These are phyloP conservation scores for Chaetoscypha palmicola DNA, from an alignment of 2,329 filamentous ascomycete species.

Conservation along the genomic window DNA sequence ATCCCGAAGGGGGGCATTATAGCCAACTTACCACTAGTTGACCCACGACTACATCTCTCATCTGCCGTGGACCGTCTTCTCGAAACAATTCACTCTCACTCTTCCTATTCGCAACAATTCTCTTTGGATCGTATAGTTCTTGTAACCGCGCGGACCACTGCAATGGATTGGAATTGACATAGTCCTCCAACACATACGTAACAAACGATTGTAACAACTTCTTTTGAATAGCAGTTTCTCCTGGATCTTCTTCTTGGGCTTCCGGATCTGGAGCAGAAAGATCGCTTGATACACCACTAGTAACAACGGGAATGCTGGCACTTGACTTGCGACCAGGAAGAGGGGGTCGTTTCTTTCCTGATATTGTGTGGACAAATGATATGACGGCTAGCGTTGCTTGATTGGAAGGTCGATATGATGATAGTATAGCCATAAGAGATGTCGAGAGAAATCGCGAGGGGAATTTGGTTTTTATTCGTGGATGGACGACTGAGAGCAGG, in stretches of 20 bases:
- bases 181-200: constrained; percentile 70
- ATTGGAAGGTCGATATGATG: constrained; percentile 55
- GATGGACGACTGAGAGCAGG: constrained; percentile 66
- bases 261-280: constrained; percentile 56
- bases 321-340: constrained; percentile 54
- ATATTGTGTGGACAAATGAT: constrained; percentile 62
- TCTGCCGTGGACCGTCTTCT: constrained; percentile 53
- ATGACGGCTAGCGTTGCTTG: constrained; percentile 65
- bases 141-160: constrained; percentile 59
- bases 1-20: neutral
- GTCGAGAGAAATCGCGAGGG: constrained; percentile 73
- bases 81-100: constrained; percentile 60
- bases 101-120: constrained; percentile 52
- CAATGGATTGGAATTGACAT: constrained; percentile 54
- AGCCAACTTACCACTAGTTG: constrained; percentile 55
- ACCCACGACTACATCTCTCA: constrained; percentile 60
- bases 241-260: constrained; percentile 44
- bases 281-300: constrained; percentile 39
- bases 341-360: constrained; percentile 58
- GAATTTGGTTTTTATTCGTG: constrained; percentile 67
- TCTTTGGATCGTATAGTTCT: constrained; percentile 61
- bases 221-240: constrained; percentile 54
- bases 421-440: constrained; percentile 65
- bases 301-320: constrained; percentile 44
- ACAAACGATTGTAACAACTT: constrained; percentile 68